Base-by-base conservation (phyloP, 345 rosid species). In the Eucalyptus fibrosa region DNA sequence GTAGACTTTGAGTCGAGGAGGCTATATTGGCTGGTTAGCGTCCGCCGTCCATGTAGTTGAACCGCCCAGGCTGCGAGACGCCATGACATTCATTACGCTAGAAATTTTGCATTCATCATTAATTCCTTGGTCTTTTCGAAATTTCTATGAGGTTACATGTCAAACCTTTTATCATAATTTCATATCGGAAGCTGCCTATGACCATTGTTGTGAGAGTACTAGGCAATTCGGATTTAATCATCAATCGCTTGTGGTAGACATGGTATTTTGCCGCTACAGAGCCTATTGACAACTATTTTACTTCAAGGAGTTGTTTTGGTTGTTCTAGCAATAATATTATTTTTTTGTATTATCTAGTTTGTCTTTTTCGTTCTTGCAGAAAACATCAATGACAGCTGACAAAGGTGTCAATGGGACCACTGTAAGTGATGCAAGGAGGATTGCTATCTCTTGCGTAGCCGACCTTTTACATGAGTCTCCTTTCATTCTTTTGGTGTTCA, bases 391-490 rank as follows among this genome's bases (percentile, higher is more conserved):
- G 13, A 89, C 92, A 50, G 32, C 59, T 62, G 90, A 89, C 86
- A 90, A 81, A 86, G 93, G 77, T 59, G 91, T 90, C 88, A 50
- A 32, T 91, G 88, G 89, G 44, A 90, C 90, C 80, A 83, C 90
- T 69, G 92, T 91, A 50, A 92, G 28, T 80, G 90, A 89, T 91
- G 88, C 89, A 28, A 95, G 94, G 97, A 97, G 95, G 90, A 87
- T 59, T 90, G 37, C 44, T 12, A 86, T 88, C 88, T 67, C 50
- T 44, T 14, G 50, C 85, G 50, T 19, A 89, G 55, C 1, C 1
- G 83, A 77, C 3, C 15, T 37, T 77, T 77, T 21, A 77, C 47
- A 77, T 11, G 47, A 77, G 83, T 1, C 83, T 37, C 47, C 45
- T 77, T 6, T 60, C 56, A 53, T 53, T 53, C 56, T 53, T 53